Conservation (phyloP, 2,329 filamentous ascomycete genomes). For the Cadophora sp. region DNA sequence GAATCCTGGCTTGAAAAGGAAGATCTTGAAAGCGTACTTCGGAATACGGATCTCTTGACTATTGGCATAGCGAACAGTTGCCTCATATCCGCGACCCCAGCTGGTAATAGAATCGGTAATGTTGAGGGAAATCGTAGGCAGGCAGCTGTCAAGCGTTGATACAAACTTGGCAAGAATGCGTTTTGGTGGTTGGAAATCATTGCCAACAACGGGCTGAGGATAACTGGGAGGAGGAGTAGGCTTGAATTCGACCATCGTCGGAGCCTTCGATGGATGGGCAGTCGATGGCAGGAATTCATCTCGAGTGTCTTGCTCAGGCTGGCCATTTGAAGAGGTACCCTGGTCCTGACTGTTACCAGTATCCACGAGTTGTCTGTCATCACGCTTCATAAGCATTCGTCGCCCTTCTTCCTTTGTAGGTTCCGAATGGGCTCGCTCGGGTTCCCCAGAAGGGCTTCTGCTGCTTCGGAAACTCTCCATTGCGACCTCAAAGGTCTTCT, state of each 20-base stretch:
- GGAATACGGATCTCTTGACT: slow-evolving; percentile 74
- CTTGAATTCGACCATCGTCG: slow-evolving; percentile 18
- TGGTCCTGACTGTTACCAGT: slow-evolving; percentile 3
- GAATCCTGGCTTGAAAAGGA: slow-evolving; percentile 74
- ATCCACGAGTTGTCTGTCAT: slow-evolving; percentile 39
- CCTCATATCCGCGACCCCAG: slow-evolving; percentile 77
- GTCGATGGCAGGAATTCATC: slow-evolving; percentile 30
- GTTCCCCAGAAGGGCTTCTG: slow-evolving; percentile 39
- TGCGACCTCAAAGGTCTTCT: slow-evolving; percentile 51
- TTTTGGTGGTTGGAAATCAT: slow-evolving; percentile 46
- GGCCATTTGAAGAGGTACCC: not conserved
- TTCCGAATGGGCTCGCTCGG: slow-evolving; percentile 40
- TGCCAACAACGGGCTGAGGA: slow-evolving; percentile 29
- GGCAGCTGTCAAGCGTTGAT: slow-evolving; percentile 69
- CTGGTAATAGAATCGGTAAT: slow-evolving; percentile 72
- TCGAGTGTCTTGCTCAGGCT: not conserved
- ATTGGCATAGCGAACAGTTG: slow-evolving; percentile 71
- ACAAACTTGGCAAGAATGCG: slow-evolving; percentile 69
- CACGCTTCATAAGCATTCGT: slow-evolving; percentile 40
- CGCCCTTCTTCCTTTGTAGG: slow-evolving; percentile 38
- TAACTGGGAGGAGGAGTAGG: slow-evolving; percentile 9
- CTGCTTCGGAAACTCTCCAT: slow-evolving; percentile 42
- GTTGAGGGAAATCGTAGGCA: slow-evolving; percentile 66
- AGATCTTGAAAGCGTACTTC: slow-evolving; percentile 80
- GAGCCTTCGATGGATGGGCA: slow-evolving; percentile 22